phyloP scores from a whole-genome alignment of 768 basidiomycete species.

The Glaciozyma martinii region DNA sequence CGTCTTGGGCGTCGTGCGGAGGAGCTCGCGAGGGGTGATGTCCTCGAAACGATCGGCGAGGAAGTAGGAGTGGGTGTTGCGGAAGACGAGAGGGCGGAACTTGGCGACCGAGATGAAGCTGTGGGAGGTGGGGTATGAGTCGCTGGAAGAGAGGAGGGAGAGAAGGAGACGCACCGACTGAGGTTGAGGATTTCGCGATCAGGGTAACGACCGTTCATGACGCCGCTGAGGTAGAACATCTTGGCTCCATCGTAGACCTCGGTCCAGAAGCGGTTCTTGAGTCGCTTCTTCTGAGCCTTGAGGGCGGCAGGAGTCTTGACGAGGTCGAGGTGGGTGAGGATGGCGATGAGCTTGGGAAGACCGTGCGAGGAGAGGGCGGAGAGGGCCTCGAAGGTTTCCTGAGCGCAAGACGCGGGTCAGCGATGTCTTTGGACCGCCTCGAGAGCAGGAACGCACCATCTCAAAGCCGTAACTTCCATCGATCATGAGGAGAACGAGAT shows the following conservation, averaged over 20 bases:
- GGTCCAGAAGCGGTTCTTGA: constrained; percentile 99
- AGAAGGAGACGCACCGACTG: constrained; percentile 46
- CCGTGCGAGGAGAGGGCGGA: constrained; percentile 95
- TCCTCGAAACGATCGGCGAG: constrained; percentile 92
- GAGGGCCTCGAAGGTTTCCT: constrained; percentile 99
- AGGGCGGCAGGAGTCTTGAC: constrained; percentile 84
- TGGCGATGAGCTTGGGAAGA: constrained; percentile 94
- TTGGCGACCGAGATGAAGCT: constrained; percentile 93
- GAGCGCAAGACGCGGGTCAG: constrained; percentile 5
- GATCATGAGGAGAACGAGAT: constrained; percentile 92
- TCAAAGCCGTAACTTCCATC: constrained; percentile 97
- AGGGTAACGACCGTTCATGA: constrained; percentile 93
- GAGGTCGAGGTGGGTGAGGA: constrained; percentile 92
- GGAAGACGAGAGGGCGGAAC: constrained; percentile 91
- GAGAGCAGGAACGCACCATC: constrained; percentile 56
- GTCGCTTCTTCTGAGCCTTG: constrained; percentile 77
- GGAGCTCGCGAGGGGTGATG: constrained; percentile 74
- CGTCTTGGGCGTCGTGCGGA: constrained; percentile 74
- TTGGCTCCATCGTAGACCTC: constrained; percentile 99
- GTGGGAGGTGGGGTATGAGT: not conserved
- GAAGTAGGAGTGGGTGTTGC: constrained; percentile 89
- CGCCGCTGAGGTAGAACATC: constrained; percentile 92
- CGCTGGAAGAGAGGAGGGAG: no score
- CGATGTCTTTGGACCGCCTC: no score
- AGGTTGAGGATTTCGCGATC: constrained; percentile 94